These are phyloP conservation scores for Coleophoma eucalyptorum DNA, from an alignment of 2,329 filamentous ascomycete genomes.

Conservation along the genomic window DNA sequence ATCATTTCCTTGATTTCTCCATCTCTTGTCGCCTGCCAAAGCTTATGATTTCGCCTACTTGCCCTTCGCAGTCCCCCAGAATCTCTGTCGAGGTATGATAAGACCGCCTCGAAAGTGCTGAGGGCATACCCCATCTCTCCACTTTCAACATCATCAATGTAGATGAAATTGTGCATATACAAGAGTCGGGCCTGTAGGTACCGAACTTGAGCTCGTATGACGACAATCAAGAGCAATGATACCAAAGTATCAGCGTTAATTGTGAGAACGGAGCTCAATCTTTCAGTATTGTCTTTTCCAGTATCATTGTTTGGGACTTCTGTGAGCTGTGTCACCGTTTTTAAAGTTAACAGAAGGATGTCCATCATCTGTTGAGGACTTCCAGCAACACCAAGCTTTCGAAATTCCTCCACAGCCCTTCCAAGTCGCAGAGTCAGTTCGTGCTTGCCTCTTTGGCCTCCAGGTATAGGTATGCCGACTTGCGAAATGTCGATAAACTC, in stretches of 20 bases:
- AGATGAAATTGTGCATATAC: constrained; percentile 98
- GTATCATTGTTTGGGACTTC: constrained; percentile 38
- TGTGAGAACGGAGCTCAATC: constrained; percentile 48
- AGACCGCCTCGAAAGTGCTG: constrained; percentile 91
- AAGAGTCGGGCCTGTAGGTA: constrained; percentile 83
- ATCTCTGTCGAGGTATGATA: constrained; percentile 82
- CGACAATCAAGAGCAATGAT: constrained; percentile 83
- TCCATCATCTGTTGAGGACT: constrained; percentile 34
- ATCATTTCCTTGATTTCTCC: constrained; percentile 74
- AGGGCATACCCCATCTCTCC: constrained; percentile 95
- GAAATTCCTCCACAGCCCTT: constrained; percentile 82
- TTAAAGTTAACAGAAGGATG: constrained; percentile 48
- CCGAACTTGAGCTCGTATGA: constrained; percentile 84
- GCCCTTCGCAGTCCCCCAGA: constrained; percentile 78
- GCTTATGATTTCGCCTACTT: constrained; percentile 76
- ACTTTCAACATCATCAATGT: constrained; percentile 94
- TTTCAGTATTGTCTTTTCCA: constrained; percentile 27
- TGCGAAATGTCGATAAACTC: constrained; percentile 91
- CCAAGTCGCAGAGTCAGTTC: constrained; percentile 74
- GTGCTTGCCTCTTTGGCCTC: constrained; percentile 73
- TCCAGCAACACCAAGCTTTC: constrained; percentile 72
- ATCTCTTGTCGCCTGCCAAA: constrained; percentile 84
- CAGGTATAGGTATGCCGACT: constrained; percentile 82
- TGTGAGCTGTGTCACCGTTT: constrained; percentile 70
- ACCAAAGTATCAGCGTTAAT: constrained; percentile 86